Conservation (phyloP, 139 green algal genomes). For the Tetraselmis chui region DNA sequence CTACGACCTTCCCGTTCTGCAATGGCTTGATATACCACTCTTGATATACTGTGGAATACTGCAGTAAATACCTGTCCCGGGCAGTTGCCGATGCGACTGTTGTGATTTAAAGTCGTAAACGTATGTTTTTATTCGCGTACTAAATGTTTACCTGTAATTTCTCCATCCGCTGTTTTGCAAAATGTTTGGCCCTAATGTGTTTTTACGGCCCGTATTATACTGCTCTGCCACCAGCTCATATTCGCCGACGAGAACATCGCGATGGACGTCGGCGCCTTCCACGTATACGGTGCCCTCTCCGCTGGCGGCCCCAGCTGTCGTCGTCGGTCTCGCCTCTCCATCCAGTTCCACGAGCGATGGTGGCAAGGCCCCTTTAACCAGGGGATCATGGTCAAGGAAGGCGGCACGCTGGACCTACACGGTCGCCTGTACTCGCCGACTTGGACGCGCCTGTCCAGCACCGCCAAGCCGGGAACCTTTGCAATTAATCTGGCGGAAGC, state of each 20-base stretch:
- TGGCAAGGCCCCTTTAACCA: neutral
- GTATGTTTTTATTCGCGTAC: too few relatives aligned
- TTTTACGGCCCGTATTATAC: too few relatives aligned
- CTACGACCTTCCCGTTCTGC: too few relatives aligned
- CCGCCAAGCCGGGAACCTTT: slow-evolving; percentile 14
- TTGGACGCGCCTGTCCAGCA: slow-evolving; percentile 41
- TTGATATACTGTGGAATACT: too few relatives aligned
- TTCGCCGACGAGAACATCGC: neutral
- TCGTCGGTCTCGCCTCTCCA: neutral
- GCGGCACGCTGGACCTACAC: slow-evolving; percentile 37
- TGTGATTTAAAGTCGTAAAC: too few relatives aligned
- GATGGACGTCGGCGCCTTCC: neutral
- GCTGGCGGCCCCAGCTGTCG: neutral
- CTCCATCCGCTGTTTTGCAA: too few relatives aligned
- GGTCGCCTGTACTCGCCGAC: slow-evolving; percentile 37
- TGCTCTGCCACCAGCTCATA: too few relatives aligned
- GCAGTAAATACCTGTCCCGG: too few relatives aligned
- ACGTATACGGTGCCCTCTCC: neutral
- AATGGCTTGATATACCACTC: too few relatives aligned
- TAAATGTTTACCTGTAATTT: too few relatives aligned
- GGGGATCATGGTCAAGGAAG: slow-evolving; percentile 13
- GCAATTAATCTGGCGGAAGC: slow-evolving; percentile 28
- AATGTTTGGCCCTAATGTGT: too few relatives aligned
- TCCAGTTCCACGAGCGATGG: neutral
- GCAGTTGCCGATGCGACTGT: too few relatives aligned